Conservation (phyloP, 73 alveolate species). For the Paramecium bursaria region DNA sequence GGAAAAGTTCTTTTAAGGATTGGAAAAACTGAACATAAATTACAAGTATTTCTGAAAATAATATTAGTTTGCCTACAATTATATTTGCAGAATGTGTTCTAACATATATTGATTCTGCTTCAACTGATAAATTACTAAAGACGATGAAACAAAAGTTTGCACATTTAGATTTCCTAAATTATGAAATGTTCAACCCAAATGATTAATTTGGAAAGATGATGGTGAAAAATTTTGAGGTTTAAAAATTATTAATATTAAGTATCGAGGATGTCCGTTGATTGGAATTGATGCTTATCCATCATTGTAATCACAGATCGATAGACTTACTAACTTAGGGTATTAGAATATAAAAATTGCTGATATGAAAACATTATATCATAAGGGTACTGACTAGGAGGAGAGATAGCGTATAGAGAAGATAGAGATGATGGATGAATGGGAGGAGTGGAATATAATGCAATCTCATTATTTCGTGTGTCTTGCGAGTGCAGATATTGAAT, state of each 20-base stretch:
- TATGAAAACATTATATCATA: slow-evolving; percentile 80
- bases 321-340: slow-evolving; percentile 80
- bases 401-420: slow-evolving; percentile 85
- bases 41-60: slow-evolving; percentile 45
- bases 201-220: slow-evolving; percentile 95
- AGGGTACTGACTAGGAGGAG: slow-evolving; percentile 80
- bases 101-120: slow-evolving; percentile 80
- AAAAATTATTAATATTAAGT: slow-evolving; percentile 15
- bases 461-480: slow-evolving; percentile 85
- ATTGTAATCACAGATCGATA: slow-evolving; percentile 77
- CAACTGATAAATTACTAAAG: slow-evolving; percentile 78
- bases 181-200: slow-evolving; percentile 94
- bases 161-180: slow-evolving; percentile 75
- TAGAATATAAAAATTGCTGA: slow-evolving; percentile 76
- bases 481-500: no score
- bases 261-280: slow-evolving; percentile 85
- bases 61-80: slow-evolving; percentile 71
- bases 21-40: slow-evolving; percentile 39
- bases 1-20: slow-evolving; percentile 72
- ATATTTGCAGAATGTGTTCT: slow-evolving; percentile 91
- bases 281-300: slow-evolving; percentile 86
- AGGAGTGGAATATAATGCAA: slow-evolving; percentile 92
- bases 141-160: slow-evolving; percentile 73
- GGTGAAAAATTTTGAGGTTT: slow-evolving; percentile 89
- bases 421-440: slow-evolving; percentile 97